A percentile compares a stretch with the other conserved stretches of the same genome.
Evolutionary conservation across 495 filamentous ascomycete species (phyloP).

Genomic region (Aspergillus cavernicola): DNA sequence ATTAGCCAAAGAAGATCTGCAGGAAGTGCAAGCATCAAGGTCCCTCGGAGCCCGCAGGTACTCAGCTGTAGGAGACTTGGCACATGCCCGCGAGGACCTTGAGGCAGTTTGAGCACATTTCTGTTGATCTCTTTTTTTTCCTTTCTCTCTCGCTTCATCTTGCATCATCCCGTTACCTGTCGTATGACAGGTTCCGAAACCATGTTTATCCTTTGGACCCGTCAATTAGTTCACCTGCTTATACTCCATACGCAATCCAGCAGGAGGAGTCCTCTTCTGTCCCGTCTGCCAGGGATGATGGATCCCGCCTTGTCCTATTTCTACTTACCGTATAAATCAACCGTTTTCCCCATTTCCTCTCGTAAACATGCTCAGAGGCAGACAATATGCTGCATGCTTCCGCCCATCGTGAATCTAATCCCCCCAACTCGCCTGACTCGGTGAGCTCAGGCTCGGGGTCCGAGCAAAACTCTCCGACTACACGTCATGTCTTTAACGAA

Average conservation of each 20-base stretch:
- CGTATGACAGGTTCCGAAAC: no score
- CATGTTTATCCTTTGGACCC: no score
- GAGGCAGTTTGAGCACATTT: slow-evolving; percentile 40
- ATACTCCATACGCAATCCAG: no score
- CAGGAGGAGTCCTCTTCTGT: no score
- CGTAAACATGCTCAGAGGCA: not conserved
- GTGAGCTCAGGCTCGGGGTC: not conserved
- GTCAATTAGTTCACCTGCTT: no score
- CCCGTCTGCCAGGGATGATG: no score
- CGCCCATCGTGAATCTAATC: slow-evolving; percentile 3
- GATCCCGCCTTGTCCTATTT: no score
- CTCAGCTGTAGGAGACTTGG: slow-evolving; percentile 5
- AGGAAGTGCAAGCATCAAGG: slow-evolving; percentile 8
- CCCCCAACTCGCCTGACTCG: not conserved
- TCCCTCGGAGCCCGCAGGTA: slow-evolving; percentile 6
- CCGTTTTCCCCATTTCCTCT: not conserved
- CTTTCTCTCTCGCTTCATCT: slow-evolving; percentile 3
- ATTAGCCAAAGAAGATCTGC: slow-evolving; percentile 6
- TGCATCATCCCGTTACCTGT: no score
- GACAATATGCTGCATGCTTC: not conserved
- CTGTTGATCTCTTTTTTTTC: slow-evolving; percentile 13
- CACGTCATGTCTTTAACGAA: slow-evolving; percentile 49
- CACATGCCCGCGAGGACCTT: slow-evolving; percentile 23
- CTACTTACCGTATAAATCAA: not conserved
- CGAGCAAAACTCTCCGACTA: slow-evolving; percentile 15